These are phyloP conservation scores for Scheffersomyces segobiensis DNA, from an alignment of 1,139 yeast species.

Conservation along the genomic window DNA sequence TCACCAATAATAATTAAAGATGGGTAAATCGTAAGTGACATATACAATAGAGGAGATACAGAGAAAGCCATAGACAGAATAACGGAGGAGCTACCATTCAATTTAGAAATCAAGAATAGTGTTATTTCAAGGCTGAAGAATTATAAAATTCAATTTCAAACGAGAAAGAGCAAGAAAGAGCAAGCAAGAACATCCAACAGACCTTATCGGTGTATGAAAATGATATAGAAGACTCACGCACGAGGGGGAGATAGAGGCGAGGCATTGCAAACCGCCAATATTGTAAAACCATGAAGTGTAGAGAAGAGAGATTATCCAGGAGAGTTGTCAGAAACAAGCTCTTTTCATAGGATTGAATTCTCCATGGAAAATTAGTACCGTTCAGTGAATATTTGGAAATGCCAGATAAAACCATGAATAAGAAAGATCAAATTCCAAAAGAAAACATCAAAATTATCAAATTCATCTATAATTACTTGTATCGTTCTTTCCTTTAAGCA, in stretches of 20 bases:
- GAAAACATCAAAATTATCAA: neutral
- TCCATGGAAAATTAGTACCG: neutral
- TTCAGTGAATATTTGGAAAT: neutral
- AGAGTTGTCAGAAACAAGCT: neutral
- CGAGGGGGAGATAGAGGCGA: neutral
- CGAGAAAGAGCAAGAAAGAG: neutral
- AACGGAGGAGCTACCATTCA: neutral
- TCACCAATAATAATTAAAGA: conserved; percentile 44
- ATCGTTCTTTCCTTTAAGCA: neutral
- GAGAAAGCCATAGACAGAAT: neutral
- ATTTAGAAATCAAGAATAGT: neutral
- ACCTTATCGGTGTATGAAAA: neutral
- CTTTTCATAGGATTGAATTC: neutral
- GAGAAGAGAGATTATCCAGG: neutral
- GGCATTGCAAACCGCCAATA: neutral
- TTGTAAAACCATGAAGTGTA: neutral
- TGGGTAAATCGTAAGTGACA: conserved; percentile 77
- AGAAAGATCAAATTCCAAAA: neutral
- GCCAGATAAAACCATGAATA: neutral
- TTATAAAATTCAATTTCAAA: too few species aligned
- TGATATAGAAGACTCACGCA: neutral
- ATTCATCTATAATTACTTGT: neutral
- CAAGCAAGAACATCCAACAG: neutral
- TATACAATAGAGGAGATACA: neutral
- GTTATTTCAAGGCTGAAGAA: neutral